Conservation (phyloP, 768 basidiomycete species). For the Coprinopsis marcescibilis region DNA sequence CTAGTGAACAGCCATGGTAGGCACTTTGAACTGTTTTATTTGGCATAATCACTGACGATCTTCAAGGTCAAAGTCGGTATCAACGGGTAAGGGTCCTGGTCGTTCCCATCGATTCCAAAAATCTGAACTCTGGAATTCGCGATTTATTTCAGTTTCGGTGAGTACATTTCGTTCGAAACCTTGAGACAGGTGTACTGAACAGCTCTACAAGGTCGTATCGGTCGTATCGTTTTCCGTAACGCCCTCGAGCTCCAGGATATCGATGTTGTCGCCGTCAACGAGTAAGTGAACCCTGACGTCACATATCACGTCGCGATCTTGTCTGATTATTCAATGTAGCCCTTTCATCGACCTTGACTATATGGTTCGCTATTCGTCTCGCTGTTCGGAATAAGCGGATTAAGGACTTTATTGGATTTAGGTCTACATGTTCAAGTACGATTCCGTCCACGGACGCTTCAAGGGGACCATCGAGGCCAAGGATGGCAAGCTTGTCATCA, state of each 20-base stretch:
- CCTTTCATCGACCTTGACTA: constrained; percentile 97
- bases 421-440: constrained; percentile 99
- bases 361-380: constrained; percentile 62
- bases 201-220: constrained; percentile 78
- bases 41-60: neutral
- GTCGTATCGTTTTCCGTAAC: constrained; percentile 97
- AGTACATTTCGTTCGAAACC: constrained; percentile 20
- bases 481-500: constrained; percentile 86
- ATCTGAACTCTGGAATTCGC: neutral
- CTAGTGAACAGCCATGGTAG: constrained; percentile 18
- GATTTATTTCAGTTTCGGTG: constrained; percentile 61
- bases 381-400: neutral
- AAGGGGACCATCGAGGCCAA: constrained; percentile 76
- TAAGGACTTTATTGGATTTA: constrained; percentile 20
- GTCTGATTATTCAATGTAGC: constrained; percentile 34
- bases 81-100: constrained; percentile 66
- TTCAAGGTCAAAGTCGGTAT: constrained; percentile 83
- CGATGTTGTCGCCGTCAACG: constrained; percentile 91
- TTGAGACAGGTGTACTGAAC: constrained; percentile 8
- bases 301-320: neutral
- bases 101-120: neutral
- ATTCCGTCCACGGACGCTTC: constrained; percentile 91
- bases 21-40: constrained; percentile 1
- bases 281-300: constrained; percentile 44
- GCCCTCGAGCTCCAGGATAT: constrained; percentile 71